Percentiles rank a stretch among this genome's conserved stretches.
Conservation (phyloP, 1,284 basidiomycete genomes). For the Prillingera fragicola region DNA sequence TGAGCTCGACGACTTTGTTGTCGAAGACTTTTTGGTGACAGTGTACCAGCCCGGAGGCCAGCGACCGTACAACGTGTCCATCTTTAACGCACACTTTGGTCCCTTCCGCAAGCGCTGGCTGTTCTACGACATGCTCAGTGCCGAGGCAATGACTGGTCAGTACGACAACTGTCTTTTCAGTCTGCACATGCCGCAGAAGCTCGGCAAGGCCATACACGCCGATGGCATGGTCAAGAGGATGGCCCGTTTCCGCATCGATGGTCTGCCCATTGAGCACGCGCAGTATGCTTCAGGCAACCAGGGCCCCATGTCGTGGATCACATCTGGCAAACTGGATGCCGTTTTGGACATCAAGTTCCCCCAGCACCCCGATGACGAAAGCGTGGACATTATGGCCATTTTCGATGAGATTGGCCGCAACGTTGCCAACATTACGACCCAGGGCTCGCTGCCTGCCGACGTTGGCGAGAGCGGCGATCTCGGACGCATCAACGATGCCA, state of each 20-base stretch:
- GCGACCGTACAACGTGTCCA: slow-evolving; percentile 87
- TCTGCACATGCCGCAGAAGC: slow-evolving; percentile 92
- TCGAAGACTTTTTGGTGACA: slow-evolving; percentile 91
- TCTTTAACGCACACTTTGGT: slow-evolving; percentile 87
- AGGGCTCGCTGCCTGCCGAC: slow-evolving; percentile 35
- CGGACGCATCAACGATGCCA: slow-evolving; percentile 52
- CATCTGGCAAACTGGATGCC: slow-evolving; percentile 90
- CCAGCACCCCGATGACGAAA: slow-evolving; percentile 65
- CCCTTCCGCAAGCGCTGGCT: slow-evolving; percentile 88
- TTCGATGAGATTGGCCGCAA: slow-evolving; percentile 87
- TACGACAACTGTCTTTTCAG: slow-evolving; percentile 98
- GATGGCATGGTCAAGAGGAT: slow-evolving; percentile 76
- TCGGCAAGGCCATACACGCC: slow-evolving; percentile 81
- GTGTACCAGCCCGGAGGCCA: slow-evolving; percentile 91
- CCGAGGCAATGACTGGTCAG: slow-evolving; percentile 93
- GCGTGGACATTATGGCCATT: slow-evolving; percentile 74
- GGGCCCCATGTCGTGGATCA: slow-evolving; percentile 94
- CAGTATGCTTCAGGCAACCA: slow-evolving; percentile 71
- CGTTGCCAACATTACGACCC: slow-evolving; percentile 53
- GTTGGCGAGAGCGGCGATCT: slow-evolving; percentile 3
- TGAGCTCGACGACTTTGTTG: slow-evolving; percentile 77
- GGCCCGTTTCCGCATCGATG: slow-evolving; percentile 94
- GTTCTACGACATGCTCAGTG: slow-evolving; percentile 86
- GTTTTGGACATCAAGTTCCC: slow-evolving; percentile 98
- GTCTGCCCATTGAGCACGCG: slow-evolving; percentile 92